Evolutionary conservation across 768 basidiomycete species (phyloP), one percentile per base, ranked within the genome.

Genomic region (Amanita jacksonii): DNA sequence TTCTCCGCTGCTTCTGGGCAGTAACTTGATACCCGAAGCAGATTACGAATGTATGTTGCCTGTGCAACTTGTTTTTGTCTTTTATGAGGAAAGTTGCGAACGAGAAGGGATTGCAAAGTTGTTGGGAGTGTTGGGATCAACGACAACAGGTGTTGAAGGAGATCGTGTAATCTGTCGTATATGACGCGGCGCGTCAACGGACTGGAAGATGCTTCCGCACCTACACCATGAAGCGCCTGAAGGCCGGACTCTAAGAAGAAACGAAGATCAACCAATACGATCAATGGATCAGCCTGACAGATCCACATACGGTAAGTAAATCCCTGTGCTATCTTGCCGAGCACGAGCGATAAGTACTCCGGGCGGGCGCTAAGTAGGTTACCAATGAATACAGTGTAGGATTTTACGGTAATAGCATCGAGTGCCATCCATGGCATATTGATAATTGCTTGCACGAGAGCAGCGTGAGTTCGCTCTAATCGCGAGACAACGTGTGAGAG

Each of bases 401-500:
- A 80, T 62, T 83, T 85, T 41, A 93, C 91, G 51, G 94, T 86
- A 25, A 68, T 65, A 24, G 75, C 75, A 56, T 94, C 92, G 62
- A 90, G 77, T n/a, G 80, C 86, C 12, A 86, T 82, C 96, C 96
- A 99, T 9, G 91, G 89, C 56, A 97, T 72, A 49, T 72, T 73
- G 33, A 97, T 70, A 46, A 98, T 77, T 10, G 92, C 89, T 49
- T 92, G 79, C 28, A 97, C 82, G 23, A 99, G 76, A 0, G 77
- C 58, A 12, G 79, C 67, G 57, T 98, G 93, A 7, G 74, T 69
- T 38, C 79, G 79, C 52, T 91, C 92, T 24, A 99, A 70, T 32
- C 88, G 77, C 19, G 91, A 93, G 43, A 97, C 89, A 48, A 91
- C 87, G 55, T 97, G 89, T 0, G 89, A 85, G 20, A 99, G 72